Percentiles rank a stretch among this genome's conserved stretches.
Conservation (phyloP, 1,139 yeast species). For the Diutina catenulata region DNA sequence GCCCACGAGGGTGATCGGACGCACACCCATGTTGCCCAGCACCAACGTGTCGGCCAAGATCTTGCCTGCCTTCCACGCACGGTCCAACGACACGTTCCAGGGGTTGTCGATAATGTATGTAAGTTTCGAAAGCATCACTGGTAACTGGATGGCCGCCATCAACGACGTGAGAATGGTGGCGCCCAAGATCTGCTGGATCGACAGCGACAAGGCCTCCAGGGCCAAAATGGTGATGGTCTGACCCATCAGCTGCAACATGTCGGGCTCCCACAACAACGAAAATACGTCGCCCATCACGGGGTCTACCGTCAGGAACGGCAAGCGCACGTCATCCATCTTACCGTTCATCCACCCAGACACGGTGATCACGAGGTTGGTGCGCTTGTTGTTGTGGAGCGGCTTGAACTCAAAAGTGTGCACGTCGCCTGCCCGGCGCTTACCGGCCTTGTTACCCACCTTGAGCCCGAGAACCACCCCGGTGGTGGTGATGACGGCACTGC, state of each 20-base stretch:
- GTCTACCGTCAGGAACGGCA: constrained; percentile 93
- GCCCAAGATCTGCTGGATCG: constrained; percentile 91
- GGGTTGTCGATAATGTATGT: constrained; percentile 92
- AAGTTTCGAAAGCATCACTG: constrained; percentile 81
- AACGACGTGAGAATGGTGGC: constrained; percentile 85
- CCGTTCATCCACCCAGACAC: constrained; percentile 99
- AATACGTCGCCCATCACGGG: constrained; percentile 96
- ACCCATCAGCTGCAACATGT: constrained; percentile 91
- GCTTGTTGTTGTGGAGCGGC: constrained; percentile 82
- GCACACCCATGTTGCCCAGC: constrained; percentile 76
- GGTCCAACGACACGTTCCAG: constrained; percentile 92
- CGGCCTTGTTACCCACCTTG: constrained; percentile 74
- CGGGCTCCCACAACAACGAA: constrained; percentile 95
- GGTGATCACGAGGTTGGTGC: constrained; percentile 81
- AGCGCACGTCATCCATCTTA: constrained; percentile 86
- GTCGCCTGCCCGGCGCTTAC: constrained; percentile 78
- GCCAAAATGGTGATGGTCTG: constrained; percentile 91
- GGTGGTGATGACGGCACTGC: constrained; percentile 87
- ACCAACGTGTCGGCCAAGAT: constrained; percentile 85
- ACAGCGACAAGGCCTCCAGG: constrained; percentile 83
- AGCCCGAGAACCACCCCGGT: constrained; percentile 92
- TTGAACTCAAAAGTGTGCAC: constrained; percentile 89
- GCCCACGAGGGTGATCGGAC: constrained; percentile 90
- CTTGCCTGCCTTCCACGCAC: constrained; percentile 96
- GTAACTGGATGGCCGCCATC: constrained; percentile 92